Percentiles rank a stretch among this genome's conserved stretches.
phyloP scores from a whole-genome alignment of 2,329 filamentous ascomycete genomes.

The Peltaster fructicola region DNA sequence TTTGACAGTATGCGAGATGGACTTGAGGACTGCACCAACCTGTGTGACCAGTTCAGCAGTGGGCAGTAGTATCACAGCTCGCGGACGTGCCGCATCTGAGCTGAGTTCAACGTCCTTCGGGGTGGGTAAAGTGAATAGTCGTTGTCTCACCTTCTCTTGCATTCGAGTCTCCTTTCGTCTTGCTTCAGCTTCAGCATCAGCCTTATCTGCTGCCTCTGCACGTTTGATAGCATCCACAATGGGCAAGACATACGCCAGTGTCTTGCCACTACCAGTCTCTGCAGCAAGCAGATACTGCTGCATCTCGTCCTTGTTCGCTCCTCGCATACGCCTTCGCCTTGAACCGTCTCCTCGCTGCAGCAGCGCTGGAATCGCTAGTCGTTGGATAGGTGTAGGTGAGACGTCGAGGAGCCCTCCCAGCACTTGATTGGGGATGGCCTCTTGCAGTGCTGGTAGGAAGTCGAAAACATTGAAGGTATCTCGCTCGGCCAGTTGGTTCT shows the following conservation, averaged over 20 bases:
- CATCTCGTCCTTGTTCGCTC: conserved; percentile 21
- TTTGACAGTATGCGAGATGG: conserved; percentile 68
- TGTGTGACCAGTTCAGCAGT: conserved; percentile 85
- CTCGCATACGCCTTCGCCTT: conserved; percentile 16
- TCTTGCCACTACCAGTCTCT: conserved; percentile 95
- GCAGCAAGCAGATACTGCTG: conserved; percentile 70
- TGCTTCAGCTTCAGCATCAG: conserved; percentile 23
- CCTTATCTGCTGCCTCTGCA: conserved; percentile 39
- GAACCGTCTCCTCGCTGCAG: conserved; percentile 38
- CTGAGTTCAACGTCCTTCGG: conserved; percentile 46
- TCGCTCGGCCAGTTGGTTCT: conserved; percentile 45
- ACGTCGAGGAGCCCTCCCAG: conserved; percentile 58
- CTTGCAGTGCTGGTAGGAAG: conserved; percentile 52
- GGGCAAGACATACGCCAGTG: conserved; percentile 77
- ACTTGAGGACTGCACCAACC: conserved; percentile 65
- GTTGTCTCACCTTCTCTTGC: conserved; percentile 24
- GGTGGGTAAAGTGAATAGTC: too few species aligned
- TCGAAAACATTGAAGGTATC: conserved; percentile 69
- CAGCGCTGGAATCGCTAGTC: conserved; percentile 69
- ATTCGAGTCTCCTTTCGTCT: conserved; percentile 8
- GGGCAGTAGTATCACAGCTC: conserved; percentile 72
- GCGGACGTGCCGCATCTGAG: conserved; percentile 60
- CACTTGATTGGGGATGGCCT: conserved; percentile 54
- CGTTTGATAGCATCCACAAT: conserved; percentile 71
- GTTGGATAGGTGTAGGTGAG: conserved; percentile 74